Evolutionary conservation across 345 rosid species (phyloP).

Genomic region (Firmiana major): DNA sequence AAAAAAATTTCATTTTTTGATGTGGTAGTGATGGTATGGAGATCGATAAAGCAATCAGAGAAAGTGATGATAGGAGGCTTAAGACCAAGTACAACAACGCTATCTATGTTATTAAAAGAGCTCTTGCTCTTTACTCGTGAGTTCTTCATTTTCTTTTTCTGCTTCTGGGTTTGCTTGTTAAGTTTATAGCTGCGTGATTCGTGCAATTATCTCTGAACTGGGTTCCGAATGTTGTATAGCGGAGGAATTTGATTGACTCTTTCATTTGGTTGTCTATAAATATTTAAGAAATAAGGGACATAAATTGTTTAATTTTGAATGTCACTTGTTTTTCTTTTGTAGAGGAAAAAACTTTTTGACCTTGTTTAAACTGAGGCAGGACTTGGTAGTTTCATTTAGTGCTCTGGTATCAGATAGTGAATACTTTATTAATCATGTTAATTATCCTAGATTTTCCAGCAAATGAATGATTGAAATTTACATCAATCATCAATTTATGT

Average conservation of each 20-base stretch:
- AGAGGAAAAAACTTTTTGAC: not conserved
- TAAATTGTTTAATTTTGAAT: not conserved
- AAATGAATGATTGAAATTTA: not conserved
- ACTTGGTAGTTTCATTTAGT: not conserved
- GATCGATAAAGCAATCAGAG: conserved; percentile 80
- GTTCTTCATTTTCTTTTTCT: not conserved
- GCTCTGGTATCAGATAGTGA: not conserved
- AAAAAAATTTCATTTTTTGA: not conserved
- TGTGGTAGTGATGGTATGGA: conserved; percentile 54
- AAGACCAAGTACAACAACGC: conserved; percentile 92
- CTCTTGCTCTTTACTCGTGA: conserved; percentile 61
- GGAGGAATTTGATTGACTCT: not conserved
- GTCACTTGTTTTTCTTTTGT: not conserved
- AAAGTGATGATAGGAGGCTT: conserved; percentile 82
- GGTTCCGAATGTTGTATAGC: not conserved
- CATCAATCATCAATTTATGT: not conserved
- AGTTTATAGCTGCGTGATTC: not conserved
- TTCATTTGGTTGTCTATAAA: not conserved
- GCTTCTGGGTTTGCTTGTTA: not conserved
- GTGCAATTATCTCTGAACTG: not conserved
- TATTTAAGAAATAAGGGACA: not conserved
- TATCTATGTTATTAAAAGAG: conserved; percentile 76
- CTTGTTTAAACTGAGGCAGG: not conserved
- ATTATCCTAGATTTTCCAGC: not conserved
- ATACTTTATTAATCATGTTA: not conserved